Evolutionary conservation across 2,329 filamentous ascomycete species (phyloP).

Genomic region (Epichloe uncinata): DNA sequence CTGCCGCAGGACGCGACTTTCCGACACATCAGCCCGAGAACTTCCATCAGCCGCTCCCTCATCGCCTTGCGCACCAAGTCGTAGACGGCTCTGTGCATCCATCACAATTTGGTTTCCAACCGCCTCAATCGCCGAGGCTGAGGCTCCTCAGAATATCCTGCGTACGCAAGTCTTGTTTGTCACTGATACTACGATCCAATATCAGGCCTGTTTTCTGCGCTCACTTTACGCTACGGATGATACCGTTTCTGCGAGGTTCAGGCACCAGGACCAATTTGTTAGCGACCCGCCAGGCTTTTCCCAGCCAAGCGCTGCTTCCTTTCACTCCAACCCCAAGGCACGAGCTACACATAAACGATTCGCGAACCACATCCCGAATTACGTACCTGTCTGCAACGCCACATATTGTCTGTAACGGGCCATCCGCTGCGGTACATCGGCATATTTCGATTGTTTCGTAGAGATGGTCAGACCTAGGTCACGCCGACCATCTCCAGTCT

Average conservation of each 20-base stretch:
- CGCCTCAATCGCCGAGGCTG: neutral
- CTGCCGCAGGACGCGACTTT: neutral
- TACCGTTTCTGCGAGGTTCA: neutral
- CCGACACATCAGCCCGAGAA: neutral
- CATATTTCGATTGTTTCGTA: neutral
- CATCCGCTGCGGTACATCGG: neutral
- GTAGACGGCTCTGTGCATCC: neutral
- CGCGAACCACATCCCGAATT: neutral
- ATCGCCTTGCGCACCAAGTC: neutral
- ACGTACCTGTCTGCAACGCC: neutral
- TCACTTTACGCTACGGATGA: neutral
- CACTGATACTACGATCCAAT: neutral
- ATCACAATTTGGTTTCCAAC: neutral
- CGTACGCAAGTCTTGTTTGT: neutral
- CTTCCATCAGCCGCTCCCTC: neutral
- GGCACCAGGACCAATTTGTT: neutral
- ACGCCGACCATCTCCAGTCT: conserved; percentile 30
- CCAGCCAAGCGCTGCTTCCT: neutral
- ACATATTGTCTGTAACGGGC: neutral
- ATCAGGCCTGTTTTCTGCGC: neutral
- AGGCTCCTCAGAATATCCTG: too few relatives aligned
- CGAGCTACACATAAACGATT: neutral
- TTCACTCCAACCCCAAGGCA: neutral
- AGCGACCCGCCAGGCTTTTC: neutral
- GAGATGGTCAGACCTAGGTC: conserved; percentile 25